Base-by-base conservation (phyloP, 345 rosid species). In the Populus tremula region DNA sequence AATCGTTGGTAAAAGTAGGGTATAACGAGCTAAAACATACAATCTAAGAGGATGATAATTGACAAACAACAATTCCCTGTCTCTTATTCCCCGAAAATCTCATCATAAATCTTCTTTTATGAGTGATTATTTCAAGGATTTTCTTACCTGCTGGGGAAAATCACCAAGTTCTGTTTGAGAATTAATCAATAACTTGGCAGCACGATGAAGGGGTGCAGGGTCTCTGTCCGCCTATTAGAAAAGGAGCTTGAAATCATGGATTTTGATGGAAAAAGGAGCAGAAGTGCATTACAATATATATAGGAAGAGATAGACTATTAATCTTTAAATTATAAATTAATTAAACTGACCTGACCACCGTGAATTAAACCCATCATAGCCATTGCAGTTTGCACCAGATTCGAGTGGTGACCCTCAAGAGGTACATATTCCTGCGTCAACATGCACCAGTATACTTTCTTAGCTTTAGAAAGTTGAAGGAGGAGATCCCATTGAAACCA, bases 321-420 rank as follows among this genome's bases (percentile, higher is more conserved):
- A 47, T 47, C 50, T 41, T 41, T 41, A 41, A 8, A 41, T 41
- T 41, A 41, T 41, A 10, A 41, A 41, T 41, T 10, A 49, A 59
- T 41, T 10, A 49, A 43, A 67, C 65, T 45, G 5, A 77, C 80
- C 80, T 81, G 77, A 0, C 80, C 80, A 45, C 31, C 66, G 35
- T 41, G 36, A 61, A 81, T 81, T 54, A 81, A 49, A 13, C 80
- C 84, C 80, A 81, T 66, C 77, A 77, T 39, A 17, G 84, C 84
- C 38, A 35, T 8, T 35, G 84, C 63, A 8, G 84, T 81, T 0
- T 81, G 84, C 43, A 77, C 76, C 47, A 81, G 69, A 61, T 81
- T 81, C 5, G 84, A 77, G 36, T 63, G 45, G 17, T 61, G 31
- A 1, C 77, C 80, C 25, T 76, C 77, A 6, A 72, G 45, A 31